These are phyloP conservation scores for Paramecium primaurelia DNA, from an alignment of 73 alveolate genomes.

Conservation along the genomic window DNA sequence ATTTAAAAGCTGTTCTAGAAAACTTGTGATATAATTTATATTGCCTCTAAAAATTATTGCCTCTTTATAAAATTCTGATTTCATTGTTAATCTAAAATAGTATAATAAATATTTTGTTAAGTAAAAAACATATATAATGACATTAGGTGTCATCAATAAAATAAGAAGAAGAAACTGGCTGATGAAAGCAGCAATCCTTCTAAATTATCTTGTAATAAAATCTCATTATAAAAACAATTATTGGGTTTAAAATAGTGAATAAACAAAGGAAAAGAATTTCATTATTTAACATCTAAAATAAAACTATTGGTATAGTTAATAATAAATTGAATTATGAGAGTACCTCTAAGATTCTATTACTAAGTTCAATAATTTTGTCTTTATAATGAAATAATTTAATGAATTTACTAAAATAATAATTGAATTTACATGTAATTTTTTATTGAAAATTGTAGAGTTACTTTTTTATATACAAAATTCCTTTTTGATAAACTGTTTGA, in stretches of 20 bases:
- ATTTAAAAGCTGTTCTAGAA: not conserved
- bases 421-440: not conserved
- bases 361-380: not conserved
- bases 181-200: not conserved
- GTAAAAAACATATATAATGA: not conserved
- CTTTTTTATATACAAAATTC: not conserved
- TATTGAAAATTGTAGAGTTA: not conserved
- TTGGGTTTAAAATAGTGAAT: not conserved
- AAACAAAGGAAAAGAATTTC: not conserved
- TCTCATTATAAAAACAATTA: not conserved
- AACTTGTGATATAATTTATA: not conserved
- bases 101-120: not conserved
- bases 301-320: not conserved
- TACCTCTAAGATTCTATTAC: not conserved
- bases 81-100: not conserved
- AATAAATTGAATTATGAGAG: not conserved
- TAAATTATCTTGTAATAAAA: not conserved
- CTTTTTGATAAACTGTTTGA: not conserved
- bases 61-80: not conserved
- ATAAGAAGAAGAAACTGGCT: not conserved
- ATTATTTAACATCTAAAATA: not conserved
- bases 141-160: not conserved
- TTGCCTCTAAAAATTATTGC: not conserved
- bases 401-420: not conserved
- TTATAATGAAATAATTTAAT: not conserved